A percentile compares a stretch with the other conserved stretches of the same genome.
Conservation (phyloP, 495 filamentous ascomycete species). For the Penicillium psychrofluorescens region DNA sequence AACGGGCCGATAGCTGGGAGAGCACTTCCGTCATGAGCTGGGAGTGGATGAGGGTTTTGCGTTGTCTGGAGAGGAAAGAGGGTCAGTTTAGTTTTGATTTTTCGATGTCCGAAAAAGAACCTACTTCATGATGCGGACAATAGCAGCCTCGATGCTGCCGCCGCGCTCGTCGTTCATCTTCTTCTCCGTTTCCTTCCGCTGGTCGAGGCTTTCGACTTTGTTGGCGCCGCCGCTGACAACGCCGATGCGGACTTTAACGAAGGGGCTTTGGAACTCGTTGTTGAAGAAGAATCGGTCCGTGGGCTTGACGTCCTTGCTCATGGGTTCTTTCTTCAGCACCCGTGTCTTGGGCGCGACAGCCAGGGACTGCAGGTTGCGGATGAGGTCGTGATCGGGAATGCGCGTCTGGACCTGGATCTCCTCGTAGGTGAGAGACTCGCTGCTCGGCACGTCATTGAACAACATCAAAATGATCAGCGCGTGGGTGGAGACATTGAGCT, state of each 20-base stretch:
- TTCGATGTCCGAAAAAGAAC: conserved; percentile 14
- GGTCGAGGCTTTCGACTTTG: conserved; percentile 77
- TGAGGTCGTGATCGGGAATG: conserved; percentile 72
- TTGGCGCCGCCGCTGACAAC: conserved; percentile 60
- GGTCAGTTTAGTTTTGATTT: no score
- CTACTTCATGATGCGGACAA: conserved; percentile 97
- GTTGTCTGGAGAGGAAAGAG: conserved; percentile 54
- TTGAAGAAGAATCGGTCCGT: conserved; percentile 85
- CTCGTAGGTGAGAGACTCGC: conserved; percentile 64
- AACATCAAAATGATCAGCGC: conserved; percentile 83
- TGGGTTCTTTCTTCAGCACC: conserved; percentile 75
- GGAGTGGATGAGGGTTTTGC: conserved; percentile 73
- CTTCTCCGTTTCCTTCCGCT: conserved; percentile 79
- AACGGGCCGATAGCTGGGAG: conserved; percentile 65
- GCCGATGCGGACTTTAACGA: conserved; percentile 80
- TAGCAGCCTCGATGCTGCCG: conserved; percentile 75
- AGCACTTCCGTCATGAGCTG: conserved; percentile 83
- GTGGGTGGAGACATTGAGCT: conserved; percentile 88
- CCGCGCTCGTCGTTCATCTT: conserved; percentile 76
- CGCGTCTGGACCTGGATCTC: conserved; percentile 79
- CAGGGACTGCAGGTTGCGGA: conserved; percentile 76
- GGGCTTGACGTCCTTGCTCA: conserved; percentile 70
- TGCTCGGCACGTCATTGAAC: conserved; percentile 72
- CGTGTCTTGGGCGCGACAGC: conserved; percentile 79
- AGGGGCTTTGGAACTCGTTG: conserved; percentile 69